Conservation (phyloP, 2,329 filamentous ascomycete species). For the Xylariaceae sp. region DNA sequence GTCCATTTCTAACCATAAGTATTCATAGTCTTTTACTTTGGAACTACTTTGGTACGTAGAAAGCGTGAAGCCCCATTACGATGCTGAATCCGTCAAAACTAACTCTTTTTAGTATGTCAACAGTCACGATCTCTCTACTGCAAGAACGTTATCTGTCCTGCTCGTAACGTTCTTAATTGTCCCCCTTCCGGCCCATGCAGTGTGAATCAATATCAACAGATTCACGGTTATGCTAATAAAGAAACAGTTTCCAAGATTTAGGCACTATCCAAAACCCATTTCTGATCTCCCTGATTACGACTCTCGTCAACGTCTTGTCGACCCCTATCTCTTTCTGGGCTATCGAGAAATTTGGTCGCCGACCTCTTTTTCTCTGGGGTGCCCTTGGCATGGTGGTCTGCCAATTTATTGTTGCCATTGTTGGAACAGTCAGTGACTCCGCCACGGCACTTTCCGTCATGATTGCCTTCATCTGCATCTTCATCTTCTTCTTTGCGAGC, state of each 20-base stretch:
- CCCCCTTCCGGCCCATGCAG: background rate
- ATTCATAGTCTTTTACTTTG: slow-evolving; percentile 50
- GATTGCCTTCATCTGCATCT: slow-evolving; percentile 86
- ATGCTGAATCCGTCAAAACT: background rate
- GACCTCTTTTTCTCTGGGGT: slow-evolving; percentile 72
- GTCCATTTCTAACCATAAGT: background rate
- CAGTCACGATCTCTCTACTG: background rate
- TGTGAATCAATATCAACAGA: background rate
- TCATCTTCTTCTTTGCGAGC: slow-evolving; percentile 87
- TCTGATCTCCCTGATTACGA: slow-evolving; percentile 80
- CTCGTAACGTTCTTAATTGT: background rate
- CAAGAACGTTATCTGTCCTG: no score
- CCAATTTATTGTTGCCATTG: slow-evolving; percentile 81
- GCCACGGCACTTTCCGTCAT: slow-evolving; percentile 59
- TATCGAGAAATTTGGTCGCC: slow-evolving; percentile 77
- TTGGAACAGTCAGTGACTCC: slow-evolving; percentile 51
- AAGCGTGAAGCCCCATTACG: background rate
- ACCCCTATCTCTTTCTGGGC: slow-evolving; percentile 86
- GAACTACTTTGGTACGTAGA: slow-evolving; percentile 59
- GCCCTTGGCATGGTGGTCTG: slow-evolving; percentile 79
- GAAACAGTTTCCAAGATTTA: slow-evolving; percentile 61
- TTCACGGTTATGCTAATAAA: slow-evolving; percentile 1
- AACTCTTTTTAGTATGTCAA: slow-evolving; percentile 15
- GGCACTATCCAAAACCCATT: slow-evolving; percentile 74
- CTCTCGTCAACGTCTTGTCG: slow-evolving; percentile 79